Evolutionary conservation across 2,329 filamentous ascomycete species (phyloP).

Genomic region (Xylariomycetidae sp.): DNA sequence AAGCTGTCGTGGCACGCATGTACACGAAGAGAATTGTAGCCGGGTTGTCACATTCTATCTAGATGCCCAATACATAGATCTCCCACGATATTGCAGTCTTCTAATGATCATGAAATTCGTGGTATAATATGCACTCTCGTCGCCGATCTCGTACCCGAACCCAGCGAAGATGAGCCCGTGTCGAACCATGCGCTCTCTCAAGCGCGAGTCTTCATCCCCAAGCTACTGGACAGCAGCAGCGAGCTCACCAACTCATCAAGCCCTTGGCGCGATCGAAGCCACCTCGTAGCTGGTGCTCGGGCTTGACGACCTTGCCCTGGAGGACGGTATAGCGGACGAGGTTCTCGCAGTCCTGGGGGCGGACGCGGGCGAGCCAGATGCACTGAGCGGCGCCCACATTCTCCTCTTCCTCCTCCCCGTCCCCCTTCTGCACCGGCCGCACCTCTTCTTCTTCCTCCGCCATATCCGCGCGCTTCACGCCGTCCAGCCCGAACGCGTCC

Average conservation of each 20-base stretch:
- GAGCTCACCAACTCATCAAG: constrained; percentile 78
- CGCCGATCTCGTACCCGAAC: too few species aligned
- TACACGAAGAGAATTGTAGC: too few species aligned
- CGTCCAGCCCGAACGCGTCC: constrained; percentile 50
- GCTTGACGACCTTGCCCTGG: constrained; percentile 91
- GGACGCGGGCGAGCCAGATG: constrained; percentile 83
- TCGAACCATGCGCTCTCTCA: background rate
- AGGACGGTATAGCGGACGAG: constrained; percentile 83
- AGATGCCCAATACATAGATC: too few species aligned
- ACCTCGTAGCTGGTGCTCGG: constrained; percentile 74
- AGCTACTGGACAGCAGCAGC: too few species aligned
- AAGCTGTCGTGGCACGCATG: too few species aligned
- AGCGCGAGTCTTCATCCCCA: constrained; percentile 2
- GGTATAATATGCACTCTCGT: too few species aligned
- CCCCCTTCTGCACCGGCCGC: too few species aligned
- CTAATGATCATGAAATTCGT: too few species aligned
- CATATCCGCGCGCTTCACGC: constrained; percentile 30
- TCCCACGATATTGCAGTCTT: too few species aligned
- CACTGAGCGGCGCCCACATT: constrained; percentile 70
- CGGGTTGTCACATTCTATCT: too few species aligned
- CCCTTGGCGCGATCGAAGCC: constrained; percentile 83
- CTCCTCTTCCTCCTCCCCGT: constrained; percentile 22
- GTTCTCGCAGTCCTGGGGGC: constrained; percentile 88
- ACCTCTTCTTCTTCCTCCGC: constrained; percentile 13
- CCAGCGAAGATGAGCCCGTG: background rate